Percentiles rank a stretch among this genome's conserved stretches.
Conservation (phyloP, 2,329 filamentous ascomycete species). For the Aspergillus oerlinghausenensis region DNA sequence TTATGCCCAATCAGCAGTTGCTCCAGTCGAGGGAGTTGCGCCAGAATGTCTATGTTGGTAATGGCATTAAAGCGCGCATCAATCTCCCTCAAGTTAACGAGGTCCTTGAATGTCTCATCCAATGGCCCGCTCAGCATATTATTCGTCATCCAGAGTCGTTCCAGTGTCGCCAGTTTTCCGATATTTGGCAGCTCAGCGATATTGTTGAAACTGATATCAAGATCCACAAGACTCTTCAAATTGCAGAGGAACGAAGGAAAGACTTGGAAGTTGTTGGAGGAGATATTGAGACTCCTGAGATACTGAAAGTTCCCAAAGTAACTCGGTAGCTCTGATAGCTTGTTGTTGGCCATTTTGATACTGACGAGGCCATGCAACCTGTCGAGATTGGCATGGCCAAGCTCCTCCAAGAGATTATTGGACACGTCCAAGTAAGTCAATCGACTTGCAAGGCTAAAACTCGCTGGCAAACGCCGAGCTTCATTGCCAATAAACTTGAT, state of each 20-base stretch:
- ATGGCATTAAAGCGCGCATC: conserved; percentile 93
- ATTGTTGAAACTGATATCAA: conserved; percentile 95
- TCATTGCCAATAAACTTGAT: conserved; percentile 97
- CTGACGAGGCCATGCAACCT: conserved; percentile 73
- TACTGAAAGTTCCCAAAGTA: conserved; percentile 79
- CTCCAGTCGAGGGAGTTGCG: conserved; percentile 78
- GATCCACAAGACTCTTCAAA: conserved; percentile 76
- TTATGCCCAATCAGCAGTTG: conserved; percentile 90
- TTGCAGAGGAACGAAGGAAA: conserved; percentile 85
- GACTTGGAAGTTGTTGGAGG: conserved; percentile 82
- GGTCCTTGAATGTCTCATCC: conserved; percentile 65
- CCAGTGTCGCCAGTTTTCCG: conserved; percentile 71
- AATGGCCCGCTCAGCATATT: conserved; percentile 77
- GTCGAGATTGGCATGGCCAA: conserved; percentile 79
- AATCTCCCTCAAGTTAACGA: conserved; percentile 77
- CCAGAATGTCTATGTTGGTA: conserved; percentile 80
- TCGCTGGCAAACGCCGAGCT: conserved; percentile 76
- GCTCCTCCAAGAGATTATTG: conserved; percentile 83
- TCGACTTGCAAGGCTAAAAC: conserved; percentile 72
- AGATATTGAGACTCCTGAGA: conserved; percentile 81
- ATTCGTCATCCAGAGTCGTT: conserved; percentile 92
- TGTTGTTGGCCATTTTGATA: conserved; percentile 91
- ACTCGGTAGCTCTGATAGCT: conserved; percentile 68
- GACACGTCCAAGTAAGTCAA: conserved; percentile 90
- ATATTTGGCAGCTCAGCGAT: conserved; percentile 77